Conservation (phyloP, 2,329 filamentous ascomycete genomes). For the Scortechinia acanthostroma region DNA sequence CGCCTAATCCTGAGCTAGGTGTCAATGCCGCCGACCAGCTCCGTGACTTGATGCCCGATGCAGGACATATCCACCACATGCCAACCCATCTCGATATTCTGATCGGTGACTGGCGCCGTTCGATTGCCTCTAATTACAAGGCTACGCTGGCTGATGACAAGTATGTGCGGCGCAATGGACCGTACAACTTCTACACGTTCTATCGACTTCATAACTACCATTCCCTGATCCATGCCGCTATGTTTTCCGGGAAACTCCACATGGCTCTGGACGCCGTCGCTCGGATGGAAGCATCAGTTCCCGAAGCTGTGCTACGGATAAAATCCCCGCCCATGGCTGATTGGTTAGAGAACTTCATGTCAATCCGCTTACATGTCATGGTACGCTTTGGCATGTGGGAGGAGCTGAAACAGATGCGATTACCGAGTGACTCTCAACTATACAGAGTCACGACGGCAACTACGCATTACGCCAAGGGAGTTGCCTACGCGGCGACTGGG, state of each 20-base stretch:
- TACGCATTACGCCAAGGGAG: conserved; percentile 58
- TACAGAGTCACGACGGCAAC: conserved; percentile 68
- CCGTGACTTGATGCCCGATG: conserved; percentile 59
- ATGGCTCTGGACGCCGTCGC: conserved; percentile 53
- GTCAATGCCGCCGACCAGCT: conserved; percentile 53
- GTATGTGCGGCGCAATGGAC: conserved; percentile 49
- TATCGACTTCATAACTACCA: conserved; percentile 73
- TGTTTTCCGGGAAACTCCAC: conserved; percentile 64
- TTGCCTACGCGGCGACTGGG: conserved; percentile 56
- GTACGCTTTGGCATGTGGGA: conserved; percentile 70
- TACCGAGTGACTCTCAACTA: conserved; percentile 50
- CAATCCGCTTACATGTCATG: conserved; percentile 61
- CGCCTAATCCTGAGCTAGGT: conserved; percentile 53
- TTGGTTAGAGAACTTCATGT: conserved; percentile 68
- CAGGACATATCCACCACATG: conserved; percentile 71
- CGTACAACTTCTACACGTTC: conserved; percentile 68
- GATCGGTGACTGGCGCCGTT: conserved; percentile 62
- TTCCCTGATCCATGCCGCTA: conserved; percentile 69
- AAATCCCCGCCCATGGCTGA: conserved; percentile 70
- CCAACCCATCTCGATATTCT: conserved; percentile 71
- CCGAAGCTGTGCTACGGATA: conserved; percentile 55
- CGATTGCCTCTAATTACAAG: conserved; percentile 58
- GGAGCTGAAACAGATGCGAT: conserved; percentile 45
- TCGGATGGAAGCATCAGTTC: conserved; percentile 52
- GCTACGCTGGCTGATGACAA: conserved; percentile 64